Evolutionary conservation across 495 filamentous ascomycete genomes (phyloP).

Genomic region (Aspergillus sparsus): DNA sequence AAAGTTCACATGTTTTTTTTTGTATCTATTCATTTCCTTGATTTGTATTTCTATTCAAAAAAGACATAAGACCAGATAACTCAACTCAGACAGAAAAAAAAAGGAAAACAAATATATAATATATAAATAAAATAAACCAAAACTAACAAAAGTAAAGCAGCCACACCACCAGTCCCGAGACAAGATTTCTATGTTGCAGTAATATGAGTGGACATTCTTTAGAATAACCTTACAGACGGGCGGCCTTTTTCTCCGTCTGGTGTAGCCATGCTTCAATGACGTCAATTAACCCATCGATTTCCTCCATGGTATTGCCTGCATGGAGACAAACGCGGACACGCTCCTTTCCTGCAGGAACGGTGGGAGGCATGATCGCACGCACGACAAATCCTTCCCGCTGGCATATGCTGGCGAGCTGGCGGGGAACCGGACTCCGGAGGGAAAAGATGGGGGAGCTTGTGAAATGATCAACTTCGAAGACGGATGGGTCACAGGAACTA

Average conservation of each 20-base stretch:
- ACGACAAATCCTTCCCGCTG: constrained; percentile 39
- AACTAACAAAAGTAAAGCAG: no score
- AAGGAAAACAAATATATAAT: no score
- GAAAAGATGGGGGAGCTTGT: constrained; percentile 48
- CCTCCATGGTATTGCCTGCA: constrained; percentile 47
- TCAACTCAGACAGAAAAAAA: no score
- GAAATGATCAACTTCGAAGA: constrained; percentile 43
- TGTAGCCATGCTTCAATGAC: constrained; percentile 45
- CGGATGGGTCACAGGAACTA: constrained; percentile 28
- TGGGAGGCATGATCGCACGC: constrained; percentile 51
- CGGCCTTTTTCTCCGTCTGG: constrained; percentile 18
- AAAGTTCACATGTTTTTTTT: no score
- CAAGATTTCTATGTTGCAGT: no score
- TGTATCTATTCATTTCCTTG: no score
- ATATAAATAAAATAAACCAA: no score
- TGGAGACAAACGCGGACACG: constrained; percentile 55
- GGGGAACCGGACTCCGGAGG: constrained; percentile 42
- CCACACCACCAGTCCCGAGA: no score
- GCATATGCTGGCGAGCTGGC: constrained; percentile 35
- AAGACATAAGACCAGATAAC: no score
- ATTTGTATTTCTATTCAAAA: no score
- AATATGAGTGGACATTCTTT: no score
- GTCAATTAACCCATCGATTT: constrained; percentile 47
- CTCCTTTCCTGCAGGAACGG: constrained; percentile 48
- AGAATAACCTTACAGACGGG: constrained; percentile 11